Conservation (phyloP, 371 early-diverging fungal species). For the Mucor ambiguus region DNA sequence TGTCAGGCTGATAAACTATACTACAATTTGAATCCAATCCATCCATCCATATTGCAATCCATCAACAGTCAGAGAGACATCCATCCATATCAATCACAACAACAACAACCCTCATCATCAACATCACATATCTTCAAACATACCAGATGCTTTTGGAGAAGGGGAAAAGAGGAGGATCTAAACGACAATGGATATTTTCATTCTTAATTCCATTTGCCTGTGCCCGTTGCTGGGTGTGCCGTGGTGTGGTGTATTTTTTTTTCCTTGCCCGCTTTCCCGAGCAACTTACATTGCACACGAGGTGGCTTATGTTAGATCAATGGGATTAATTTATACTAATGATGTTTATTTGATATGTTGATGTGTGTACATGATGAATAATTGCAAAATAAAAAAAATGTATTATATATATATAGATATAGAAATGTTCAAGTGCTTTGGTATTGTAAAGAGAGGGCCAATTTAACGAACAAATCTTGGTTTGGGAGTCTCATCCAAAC, state of each 20-base stretch:
- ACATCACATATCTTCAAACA: constrained; percentile 9
- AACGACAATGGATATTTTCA: constrained; percentile 3
- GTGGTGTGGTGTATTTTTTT: background rate
- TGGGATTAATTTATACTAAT: background rate
- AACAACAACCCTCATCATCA: background rate
- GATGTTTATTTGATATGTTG: background rate
- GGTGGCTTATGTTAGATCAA: background rate
- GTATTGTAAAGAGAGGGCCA: background rate
- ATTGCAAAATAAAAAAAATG: background rate
- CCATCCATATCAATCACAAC: constrained; percentile 7
- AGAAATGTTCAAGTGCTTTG: background rate
- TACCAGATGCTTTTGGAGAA: constrained; percentile 35
- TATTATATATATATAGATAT: background rate
- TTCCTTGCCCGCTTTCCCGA: background rate
- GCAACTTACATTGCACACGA: background rate
- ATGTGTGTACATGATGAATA: background rate
- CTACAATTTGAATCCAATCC: constrained; percentile 13
- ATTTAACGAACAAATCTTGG: constrained; percentile 31
- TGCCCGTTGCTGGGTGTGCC: background rate
- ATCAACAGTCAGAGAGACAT: background rate
- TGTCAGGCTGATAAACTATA: background rate
- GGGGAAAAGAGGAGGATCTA: constrained; percentile 41
- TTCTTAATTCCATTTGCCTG: background rate
- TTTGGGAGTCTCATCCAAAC: constrained; percentile 31
- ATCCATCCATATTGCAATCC: constrained; percentile 25